phyloP scores from a whole-genome alignment of 345 rosid genomes.

The Hypericum perforatum region DNA sequence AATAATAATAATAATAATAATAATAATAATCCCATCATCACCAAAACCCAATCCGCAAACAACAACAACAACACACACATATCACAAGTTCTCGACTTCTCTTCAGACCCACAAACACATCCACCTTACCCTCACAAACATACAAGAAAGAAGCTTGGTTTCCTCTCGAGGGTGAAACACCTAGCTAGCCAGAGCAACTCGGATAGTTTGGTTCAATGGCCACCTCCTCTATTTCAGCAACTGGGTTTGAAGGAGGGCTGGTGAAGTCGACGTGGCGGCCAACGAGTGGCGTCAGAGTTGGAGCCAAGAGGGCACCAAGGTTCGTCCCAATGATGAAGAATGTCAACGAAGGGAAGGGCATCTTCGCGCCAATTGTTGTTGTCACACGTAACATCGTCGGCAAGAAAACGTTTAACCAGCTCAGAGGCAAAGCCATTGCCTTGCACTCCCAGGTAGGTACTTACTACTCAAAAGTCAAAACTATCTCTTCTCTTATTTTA shows the following conservation, averaged over 20 bases:
- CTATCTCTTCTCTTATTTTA: no score
- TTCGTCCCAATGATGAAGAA: slow-evolving; percentile 67
- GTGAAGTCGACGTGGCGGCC: slow-evolving; percentile 9
- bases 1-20: no score
- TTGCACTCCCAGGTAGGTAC: slow-evolving; percentile 99
- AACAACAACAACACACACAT: no score
- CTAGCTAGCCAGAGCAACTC: no score
- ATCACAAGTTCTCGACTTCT: no score
- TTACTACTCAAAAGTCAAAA: no score
- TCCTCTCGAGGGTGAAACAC: no score
- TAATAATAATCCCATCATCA: no score
- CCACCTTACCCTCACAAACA: no score
- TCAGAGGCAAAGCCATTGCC: slow-evolving; percentile 94
- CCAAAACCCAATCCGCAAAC: no score
- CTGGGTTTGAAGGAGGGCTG: slow-evolving; percentile 32
- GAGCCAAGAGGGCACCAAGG: slow-evolving; percentile 29
- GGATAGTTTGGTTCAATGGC: slow-evolving; percentile 10
- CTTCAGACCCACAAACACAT: no score
- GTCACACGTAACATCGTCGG: slow-evolving; percentile 59
- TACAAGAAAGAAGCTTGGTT: no score
- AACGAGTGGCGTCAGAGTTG: slow-evolving; percentile 24
- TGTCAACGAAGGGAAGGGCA: slow-evolving; percentile 88
- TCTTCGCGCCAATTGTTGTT: slow-evolving; percentile 79
- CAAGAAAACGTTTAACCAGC: slow-evolving; percentile 83
- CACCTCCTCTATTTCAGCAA: slow-evolving; percentile 42